These are phyloP conservation scores for Paecilomyces dactylethromorphus DNA, from an alignment of 2,329 filamentous ascomycete genomes.

Conservation along the genomic window DNA sequence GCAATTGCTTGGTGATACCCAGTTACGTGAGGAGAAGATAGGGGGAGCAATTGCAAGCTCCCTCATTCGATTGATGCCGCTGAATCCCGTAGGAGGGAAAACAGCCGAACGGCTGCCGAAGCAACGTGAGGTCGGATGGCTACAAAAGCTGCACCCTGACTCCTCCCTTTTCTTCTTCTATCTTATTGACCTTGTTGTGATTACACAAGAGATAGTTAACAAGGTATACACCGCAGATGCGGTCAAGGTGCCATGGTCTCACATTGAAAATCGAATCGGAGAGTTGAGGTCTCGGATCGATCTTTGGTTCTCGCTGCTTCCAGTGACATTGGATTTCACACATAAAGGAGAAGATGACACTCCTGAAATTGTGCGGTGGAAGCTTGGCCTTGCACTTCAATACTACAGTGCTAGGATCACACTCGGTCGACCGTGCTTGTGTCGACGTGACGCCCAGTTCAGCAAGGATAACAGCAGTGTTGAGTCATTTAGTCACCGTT, in stretches of 20 bases:
- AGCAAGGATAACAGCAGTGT: constrained; percentile 5
- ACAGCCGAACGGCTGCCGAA: constrained; percentile 15
- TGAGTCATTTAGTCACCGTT: constrained; percentile 30
- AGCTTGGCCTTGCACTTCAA: constrained; percentile 36
- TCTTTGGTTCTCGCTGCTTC: constrained; percentile 31
- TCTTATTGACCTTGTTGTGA: constrained; percentile 31
- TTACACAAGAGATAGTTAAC: constrained; percentile 36
- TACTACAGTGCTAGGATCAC: constrained; percentile 40
- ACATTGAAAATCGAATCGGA: constrained; percentile 34
- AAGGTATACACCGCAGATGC: constrained; percentile 36
- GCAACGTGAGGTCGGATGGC: constrained; percentile 23
- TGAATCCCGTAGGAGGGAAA: constrained; percentile 22
- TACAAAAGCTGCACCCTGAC: constrained; percentile 27
- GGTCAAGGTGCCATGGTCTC: constrained; percentile 30
- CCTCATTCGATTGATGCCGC: constrained; percentile 23
- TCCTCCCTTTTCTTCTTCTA: constrained; percentile 28
- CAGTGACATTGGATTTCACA: constrained; percentile 29
- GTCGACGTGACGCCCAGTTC: constrained; percentile 32
- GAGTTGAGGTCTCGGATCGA: constrained; percentile 32
- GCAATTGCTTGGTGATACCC: constrained; percentile 24
- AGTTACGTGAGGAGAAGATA: constrained; percentile 24
- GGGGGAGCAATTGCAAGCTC: constrained; percentile 24
- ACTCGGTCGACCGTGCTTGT: constrained; percentile 41
- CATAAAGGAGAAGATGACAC: constrained; percentile 27
- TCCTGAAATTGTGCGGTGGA: constrained; percentile 27